These are phyloP conservation scores for Corinectria fuckeliana DNA, from an alignment of 2,329 filamentous ascomycete genomes.

Conservation along the genomic window DNA sequence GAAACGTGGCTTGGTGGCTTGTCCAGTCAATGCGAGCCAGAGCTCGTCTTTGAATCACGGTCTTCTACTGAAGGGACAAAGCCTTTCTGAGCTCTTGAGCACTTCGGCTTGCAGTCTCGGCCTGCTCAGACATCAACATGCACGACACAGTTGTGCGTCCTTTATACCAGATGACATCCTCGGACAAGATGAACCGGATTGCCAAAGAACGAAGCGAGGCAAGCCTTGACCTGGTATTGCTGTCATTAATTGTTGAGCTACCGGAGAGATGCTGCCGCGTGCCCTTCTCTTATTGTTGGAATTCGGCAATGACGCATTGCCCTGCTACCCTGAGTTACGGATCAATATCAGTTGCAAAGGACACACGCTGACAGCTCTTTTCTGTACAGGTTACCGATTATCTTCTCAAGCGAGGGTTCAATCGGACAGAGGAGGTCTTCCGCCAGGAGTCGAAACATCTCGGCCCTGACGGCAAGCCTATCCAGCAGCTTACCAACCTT, in stretches of 20 bases:
- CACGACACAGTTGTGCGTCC: not conserved
- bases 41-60: not conserved
- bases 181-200: not conserved
- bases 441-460: conserved; percentile 87
- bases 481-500: conserved; percentile 70
- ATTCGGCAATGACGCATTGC: not conserved
- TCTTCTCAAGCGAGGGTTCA: conserved; percentile 93
- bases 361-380: conserved; percentile 16
- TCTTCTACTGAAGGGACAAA: not conserved
- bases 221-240: not conserved
- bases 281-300: not conserved
- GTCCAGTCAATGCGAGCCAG: not conserved
- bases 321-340: not conserved
- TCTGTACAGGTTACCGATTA: conserved; percentile 80
- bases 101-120: not conserved
- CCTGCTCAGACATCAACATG: not conserved
- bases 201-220: not conserved
- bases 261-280: too few species aligned
- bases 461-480: conserved; percentile 79
- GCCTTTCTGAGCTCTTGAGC: not conserved
- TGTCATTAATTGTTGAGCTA: not conserved
- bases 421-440: conserved; percentile 88
- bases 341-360: not conserved
- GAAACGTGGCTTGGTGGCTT: not conserved
- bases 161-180: not conserved